phyloP scores from a whole-genome alignment of 2,329 filamentous ascomycete genomes.

The Penicillium brasilianum region DNA sequence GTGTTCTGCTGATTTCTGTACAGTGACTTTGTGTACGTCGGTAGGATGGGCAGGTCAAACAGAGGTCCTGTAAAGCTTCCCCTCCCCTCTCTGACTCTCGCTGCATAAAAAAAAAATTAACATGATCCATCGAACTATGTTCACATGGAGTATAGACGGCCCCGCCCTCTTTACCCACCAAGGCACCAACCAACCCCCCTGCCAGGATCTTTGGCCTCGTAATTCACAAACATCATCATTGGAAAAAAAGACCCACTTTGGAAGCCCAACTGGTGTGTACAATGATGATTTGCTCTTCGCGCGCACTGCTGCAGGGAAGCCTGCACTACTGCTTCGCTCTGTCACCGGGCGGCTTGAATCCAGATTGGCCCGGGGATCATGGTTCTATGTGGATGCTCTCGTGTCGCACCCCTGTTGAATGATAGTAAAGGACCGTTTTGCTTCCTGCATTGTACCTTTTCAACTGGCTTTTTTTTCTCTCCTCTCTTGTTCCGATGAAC shows the following conservation, averaged over 20 bases:
- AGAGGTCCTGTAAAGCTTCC: not conserved
- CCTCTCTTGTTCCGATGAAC: not conserved
- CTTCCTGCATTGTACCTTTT: not conserved
- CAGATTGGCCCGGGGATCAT: conserved; percentile 21
- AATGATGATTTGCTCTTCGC: conserved; percentile 32
- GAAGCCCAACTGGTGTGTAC: conserved; percentile 32
- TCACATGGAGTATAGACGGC: not conserved
- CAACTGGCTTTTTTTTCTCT: not conserved
- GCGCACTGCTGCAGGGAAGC: conserved; percentile 25
- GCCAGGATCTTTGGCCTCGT: conserved; percentile 25
- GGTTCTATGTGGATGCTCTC: conserved; percentile 6
- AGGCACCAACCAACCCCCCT: not conserved
- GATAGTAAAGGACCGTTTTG: not conserved
- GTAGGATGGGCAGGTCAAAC: not conserved
- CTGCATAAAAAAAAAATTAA: not conserved
- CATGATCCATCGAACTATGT: conserved; percentile 6
- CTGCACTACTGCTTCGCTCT: conserved; percentile 25
- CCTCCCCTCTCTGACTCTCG: not conserved
- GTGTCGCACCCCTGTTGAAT: conserved; percentile 15
- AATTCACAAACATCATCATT: conserved; percentile 29
- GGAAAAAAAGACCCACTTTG: conserved; percentile 25
- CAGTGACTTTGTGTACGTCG: not conserved
- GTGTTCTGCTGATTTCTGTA: not conserved
- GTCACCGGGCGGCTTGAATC: conserved; percentile 22
- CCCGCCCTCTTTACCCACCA: not conserved